Percentiles rank a stretch among this genome's conserved stretches.
phyloP scores from a whole-genome alignment of 2,329 filamentous ascomycete genomes.

The Aotearoamyces nothofagi region DNA sequence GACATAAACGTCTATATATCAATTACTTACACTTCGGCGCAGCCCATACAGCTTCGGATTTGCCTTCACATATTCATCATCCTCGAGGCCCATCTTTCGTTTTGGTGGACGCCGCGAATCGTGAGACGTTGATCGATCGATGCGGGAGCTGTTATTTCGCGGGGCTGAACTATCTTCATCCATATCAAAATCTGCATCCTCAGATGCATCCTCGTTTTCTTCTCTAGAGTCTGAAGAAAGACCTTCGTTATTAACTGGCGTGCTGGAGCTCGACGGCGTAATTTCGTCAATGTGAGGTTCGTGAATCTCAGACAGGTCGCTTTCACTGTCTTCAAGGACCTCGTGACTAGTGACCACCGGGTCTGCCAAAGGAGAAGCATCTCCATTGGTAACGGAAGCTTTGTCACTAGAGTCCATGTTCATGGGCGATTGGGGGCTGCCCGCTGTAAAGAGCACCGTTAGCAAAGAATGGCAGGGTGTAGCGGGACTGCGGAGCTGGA shows the following conservation, averaged over 20 bases:
- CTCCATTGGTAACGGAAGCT: slow-evolving; percentile 52
- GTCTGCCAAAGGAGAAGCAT: slow-evolving; percentile 38
- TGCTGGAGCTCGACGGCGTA: slow-evolving; percentile 27
- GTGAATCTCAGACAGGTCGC: slow-evolving; percentile 60
- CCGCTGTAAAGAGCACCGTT: slow-evolving; percentile 37
- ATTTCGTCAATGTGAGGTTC: slow-evolving; percentile 37
- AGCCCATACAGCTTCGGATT: slow-evolving; percentile 94
- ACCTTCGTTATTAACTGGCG: slow-evolving; percentile 20
- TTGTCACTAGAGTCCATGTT: slow-evolving; percentile 46
- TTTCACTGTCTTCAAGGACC: slow-evolving; percentile 46
- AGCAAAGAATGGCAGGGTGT: slow-evolving; percentile 16
- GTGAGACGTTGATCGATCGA: slow-evolving; percentile 49
- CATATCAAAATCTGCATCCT: slow-evolving; percentile 65
- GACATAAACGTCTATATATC: neutral
- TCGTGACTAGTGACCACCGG: slow-evolving; percentile 23
- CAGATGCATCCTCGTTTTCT: slow-evolving; percentile 36
- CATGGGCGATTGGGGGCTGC: slow-evolving; percentile 46
- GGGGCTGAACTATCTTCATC: slow-evolving; percentile 41
- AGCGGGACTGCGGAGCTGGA: too few relatives aligned
- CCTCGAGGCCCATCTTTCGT: slow-evolving; percentile 53
- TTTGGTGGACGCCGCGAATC: slow-evolving; percentile 56
- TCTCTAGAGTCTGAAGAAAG: slow-evolving; percentile 17
- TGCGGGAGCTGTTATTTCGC: slow-evolving; percentile 30
- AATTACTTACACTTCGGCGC: slow-evolving; percentile 64
- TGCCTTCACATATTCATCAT: slow-evolving; percentile 73